Base-by-base conservation (phyloP, 2,329 filamentous ascomycete species). In the Aspergillus vadensis region DNA sequence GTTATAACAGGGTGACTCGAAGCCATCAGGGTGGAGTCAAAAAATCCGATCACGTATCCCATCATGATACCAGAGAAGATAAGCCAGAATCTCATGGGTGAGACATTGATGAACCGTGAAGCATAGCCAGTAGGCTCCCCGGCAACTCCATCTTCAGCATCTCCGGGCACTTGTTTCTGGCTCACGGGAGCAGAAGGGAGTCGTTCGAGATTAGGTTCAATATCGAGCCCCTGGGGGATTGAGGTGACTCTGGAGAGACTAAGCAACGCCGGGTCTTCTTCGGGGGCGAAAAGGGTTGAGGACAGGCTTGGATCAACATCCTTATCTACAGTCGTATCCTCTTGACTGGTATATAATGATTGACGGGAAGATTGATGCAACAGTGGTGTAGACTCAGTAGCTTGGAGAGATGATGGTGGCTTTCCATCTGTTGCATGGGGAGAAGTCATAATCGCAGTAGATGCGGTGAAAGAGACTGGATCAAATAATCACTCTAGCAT, bases 1-100 rank as follows among this genome's bases (percentile, higher is more conserved):
- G 90, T 92, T 63, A 94, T 92, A 59, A 91, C 89, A 0, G 91
- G 90, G 73, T 95, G 91, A 44, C 85, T 88, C 2, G 89, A 91
- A 4, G 90, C 90, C 90, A 94, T 92, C 65, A 94, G 84, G 4
- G 90, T 94, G 10, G 85, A 84, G 78, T 94, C 91, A 70, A 94
- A 93, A 72, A 82, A 86, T 8, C 74, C 77, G 57, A 81, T 74
- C 63, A 88, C 84, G 68, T 85, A 85, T 4, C 81, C 80, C n/a
- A 82, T 70, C 62, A 89, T 75, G 50, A 89, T 80, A 54, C 84
- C 83, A 5, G 76, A 66, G 70, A 89, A 90, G 58, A 89, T 84
- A 62, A 86, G 70, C 82, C 85, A 87, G 76, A 91, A 90, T 30
- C 82, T 79, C 12, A 67, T 66, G 1, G 74, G 73, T 0, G 73